Evolutionary conservation across 73 alveolate species (phyloP), one percentile per base, ranked within the genome.

Genomic region (Tetrahymena borealis): DNA sequence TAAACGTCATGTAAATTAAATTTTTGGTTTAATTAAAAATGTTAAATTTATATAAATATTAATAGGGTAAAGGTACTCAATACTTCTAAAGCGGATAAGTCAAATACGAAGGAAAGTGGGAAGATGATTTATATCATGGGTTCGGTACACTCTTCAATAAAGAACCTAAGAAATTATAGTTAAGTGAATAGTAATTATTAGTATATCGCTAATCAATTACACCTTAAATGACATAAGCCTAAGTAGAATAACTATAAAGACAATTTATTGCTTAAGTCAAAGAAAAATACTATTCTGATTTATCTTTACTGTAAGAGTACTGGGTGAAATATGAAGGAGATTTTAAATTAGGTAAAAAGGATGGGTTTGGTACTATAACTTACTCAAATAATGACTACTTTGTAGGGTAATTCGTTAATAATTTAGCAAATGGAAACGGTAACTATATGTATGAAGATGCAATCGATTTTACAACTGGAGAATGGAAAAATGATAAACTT

Each of bases 71-170:
- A 78, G 95, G 95, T 60, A 38, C 85, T 15, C 78, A 38, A 32
- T 92, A 60, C 78, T 39, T 78, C 78, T 37, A 37, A 32, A 92
- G 40, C 11, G 43, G 39, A 33, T 40, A 36, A 11, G 38, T 92
- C 12, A 85, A 38, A 38, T 92, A 92, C 90, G 93, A 92, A 18
- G 95, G 95, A 38, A 38, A 92, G 38, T 92, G 95, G 95, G 42
- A 32, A 33, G 39, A 78, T 24, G 90, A 92, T 38, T 35, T 12
- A 5, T 92, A 92, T 78, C 93, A 92, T 92, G 95, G 95, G 16
- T 92, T 92, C 37, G 95, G 95, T 35, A 92, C 90, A 38, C 18
- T 37, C 32, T 78, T 78, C 78, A 18, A 78, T 28, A 78, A 92
- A 12, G 95, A 60, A 13, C 85, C 85, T 20, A 20, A 60, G 28